Evolutionary conservation across 2,329 filamentous ascomycete genomes (phyloP), one percentile per base, ranked within the genome.

Genomic region (Zalaria obscura): DNA sequence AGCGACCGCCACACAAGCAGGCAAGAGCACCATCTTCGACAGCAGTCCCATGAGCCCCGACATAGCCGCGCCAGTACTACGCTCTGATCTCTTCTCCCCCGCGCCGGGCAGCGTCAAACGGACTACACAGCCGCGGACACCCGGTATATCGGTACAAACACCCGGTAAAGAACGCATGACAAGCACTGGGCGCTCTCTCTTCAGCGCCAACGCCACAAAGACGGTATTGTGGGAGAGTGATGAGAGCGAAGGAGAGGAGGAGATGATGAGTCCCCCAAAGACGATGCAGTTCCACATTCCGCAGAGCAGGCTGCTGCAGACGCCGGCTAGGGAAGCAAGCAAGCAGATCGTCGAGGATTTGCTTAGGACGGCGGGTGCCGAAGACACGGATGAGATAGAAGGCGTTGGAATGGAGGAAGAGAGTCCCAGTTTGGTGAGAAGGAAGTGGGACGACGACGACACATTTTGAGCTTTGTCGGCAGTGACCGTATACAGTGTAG

Each of bases 201-300:
- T 59, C 49, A 55, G 50, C 25, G 50, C 53, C 43, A 54, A 54
- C 41, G 45, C 52, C 5, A 49, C 48, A 10, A 76, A 80, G 55
- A 75, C 78, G 43, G 70, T 69, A 25, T 49, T 63, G 11, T 91
- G 86, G 80, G 80, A 88, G 40, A 83, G 78, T 52, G 80, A 87
- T 46, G 70, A 70, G 27, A 78, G 77, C 42, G 80, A 82, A 38
- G 75, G 77, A 6, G 75, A 79, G 38, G 75, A 75, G 33, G 63
- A 66, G 10, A 63, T 55, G 25, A 56, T 52, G 2, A 94, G 85
- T 54, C 91, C 91, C 27, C 91, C 91, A 0, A 96, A 96, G 68
- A 91, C 85, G 7, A 88, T 93, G 45, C 83, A 88, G 54, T 93
- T 93, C 59, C 80, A 82, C 36, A 64, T 93, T 38, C 83, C 83